Percentiles rank a stretch among this genome's conserved stretches.
phyloP scores from a whole-genome alignment of 2,329 filamentous ascomycete species.

The Ascochyta viciae-villosae region DNA sequence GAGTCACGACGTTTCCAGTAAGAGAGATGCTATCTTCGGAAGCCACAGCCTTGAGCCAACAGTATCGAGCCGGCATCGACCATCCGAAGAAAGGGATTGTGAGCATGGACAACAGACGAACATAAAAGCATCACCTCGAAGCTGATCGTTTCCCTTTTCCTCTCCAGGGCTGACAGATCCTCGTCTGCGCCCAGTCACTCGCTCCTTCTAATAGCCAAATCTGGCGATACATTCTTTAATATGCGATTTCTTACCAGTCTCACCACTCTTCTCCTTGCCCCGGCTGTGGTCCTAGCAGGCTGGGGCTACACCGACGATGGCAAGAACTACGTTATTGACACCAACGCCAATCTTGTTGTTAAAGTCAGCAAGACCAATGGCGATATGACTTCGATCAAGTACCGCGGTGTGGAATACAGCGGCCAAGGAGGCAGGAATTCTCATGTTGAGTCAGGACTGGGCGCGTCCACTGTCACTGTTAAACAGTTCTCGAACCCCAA shows the following conservation, averaged over 20 bases:
- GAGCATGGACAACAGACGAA: background rate
- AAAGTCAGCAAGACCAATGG: conserved; percentile 56
- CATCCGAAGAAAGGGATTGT: background rate
- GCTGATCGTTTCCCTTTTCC: background rate
- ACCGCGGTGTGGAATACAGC: conserved; percentile 61
- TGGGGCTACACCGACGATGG: conserved; percentile 52
- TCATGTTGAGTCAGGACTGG: conserved; percentile 65
- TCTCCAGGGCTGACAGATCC: background rate
- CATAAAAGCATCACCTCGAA: background rate
- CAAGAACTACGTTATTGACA: conserved; percentile 50
- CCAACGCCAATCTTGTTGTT: conserved; percentile 34
- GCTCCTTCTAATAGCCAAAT: background rate
- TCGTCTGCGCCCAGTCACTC: background rate
- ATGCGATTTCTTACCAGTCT: conserved; percentile 28
- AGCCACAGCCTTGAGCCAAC: background rate
- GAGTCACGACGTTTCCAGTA: background rate
- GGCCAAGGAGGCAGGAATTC: conserved; percentile 52
- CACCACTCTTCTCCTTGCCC: conserved; percentile 27
- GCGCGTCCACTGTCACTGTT: conserved; percentile 60
- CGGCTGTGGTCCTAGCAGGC: conserved; percentile 45
- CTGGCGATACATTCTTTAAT: conserved; percentile 2
- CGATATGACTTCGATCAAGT: conserved; percentile 68
- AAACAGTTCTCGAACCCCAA: conserved; percentile 34
- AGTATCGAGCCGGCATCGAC: background rate
- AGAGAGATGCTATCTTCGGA: background rate